These are phyloP conservation scores for Alnus glutinosa DNA, from an alignment of 306 rosid genomes.

Conservation along the genomic window DNA sequence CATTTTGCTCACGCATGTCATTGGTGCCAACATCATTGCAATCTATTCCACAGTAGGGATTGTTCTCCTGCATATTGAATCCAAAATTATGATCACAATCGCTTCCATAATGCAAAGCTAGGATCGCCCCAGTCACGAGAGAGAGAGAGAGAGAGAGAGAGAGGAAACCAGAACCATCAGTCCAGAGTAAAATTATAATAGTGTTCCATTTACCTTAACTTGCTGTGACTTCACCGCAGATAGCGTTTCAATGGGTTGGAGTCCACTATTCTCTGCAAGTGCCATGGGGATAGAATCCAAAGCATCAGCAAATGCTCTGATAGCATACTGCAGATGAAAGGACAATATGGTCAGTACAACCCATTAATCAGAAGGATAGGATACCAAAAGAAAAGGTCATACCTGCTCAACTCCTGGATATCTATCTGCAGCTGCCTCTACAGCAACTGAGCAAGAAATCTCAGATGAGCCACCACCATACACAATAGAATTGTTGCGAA, in stretches of 20 bases:
- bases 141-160: no score
- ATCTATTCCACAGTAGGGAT: constrained; percentile 78
- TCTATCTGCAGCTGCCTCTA: constrained; percentile 90
- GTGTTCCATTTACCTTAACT: constrained; percentile 58
- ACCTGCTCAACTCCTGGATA: constrained; percentile 97
- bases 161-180: background rate
- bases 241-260: constrained; percentile 93
- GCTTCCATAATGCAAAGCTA: background rate
- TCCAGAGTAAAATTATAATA: background rate
- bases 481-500: constrained; percentile 91
- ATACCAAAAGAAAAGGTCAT: constrained; percentile 15
- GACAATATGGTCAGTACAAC: constrained; percentile 8
- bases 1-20: constrained; percentile 90
- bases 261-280: constrained; percentile 98
- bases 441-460: constrained; percentile 82
- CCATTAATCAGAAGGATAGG: background rate
- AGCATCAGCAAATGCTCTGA: constrained; percentile 94
- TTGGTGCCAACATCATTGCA: constrained; percentile 92
- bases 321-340: constrained; percentile 73
- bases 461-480: constrained; percentile 99
- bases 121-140: background rate
- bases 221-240: constrained; percentile 93
- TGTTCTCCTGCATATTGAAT: constrained; percentile 61
- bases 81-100: constrained; percentile 12
- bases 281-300: constrained; percentile 93